These are phyloP conservation scores for Neopestalotiopsis sp. DNA, from an alignment of 2,329 filamentous ascomycete genomes.

Conservation along the genomic window DNA sequence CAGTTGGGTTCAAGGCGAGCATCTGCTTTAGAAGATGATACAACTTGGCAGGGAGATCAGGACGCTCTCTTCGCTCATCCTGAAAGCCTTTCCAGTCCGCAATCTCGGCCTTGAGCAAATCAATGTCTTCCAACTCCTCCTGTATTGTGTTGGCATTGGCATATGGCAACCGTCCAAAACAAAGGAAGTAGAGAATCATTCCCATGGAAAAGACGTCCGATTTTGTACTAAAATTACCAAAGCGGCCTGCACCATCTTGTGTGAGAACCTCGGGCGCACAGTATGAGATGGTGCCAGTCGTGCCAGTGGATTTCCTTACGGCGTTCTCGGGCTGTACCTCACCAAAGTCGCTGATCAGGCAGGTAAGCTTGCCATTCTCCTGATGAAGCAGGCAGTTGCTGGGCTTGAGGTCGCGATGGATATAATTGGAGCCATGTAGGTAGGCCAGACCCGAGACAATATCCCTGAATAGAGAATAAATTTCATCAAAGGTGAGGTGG, in stretches of 20 bases:
- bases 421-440: constrained; percentile 88
- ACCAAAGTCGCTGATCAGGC: constrained; percentile 96
- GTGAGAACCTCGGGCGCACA: constrained; percentile 93
- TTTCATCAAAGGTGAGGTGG: constrained; percentile 78
- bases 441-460: constrained; percentile 92
- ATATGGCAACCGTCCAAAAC: constrained; percentile 90
- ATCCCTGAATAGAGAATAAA: constrained; percentile 95
- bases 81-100: constrained; percentile 86
- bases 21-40: constrained; percentile 85
- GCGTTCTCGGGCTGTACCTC: constrained; percentile 89
- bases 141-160: constrained; percentile 81
- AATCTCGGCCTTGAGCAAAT: constrained; percentile 85
- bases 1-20: constrained; percentile 75
- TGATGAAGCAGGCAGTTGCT: constrained; percentile 91
- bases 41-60: constrained; percentile 84
- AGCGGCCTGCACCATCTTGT: constrained; percentile 70
- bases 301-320: constrained; percentile 85
- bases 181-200: constrained; percentile 99
- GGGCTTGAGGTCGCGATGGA: constrained; percentile 94
- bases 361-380: constrained; percentile 72
- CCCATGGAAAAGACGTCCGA: constrained; percentile 98
- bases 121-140: constrained; percentile 91
- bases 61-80: constrained; percentile 73
- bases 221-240: constrained; percentile 94
- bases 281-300: constrained; percentile 96